These are phyloP conservation scores for Chimonanthus salicifolius DNA, from an alignment of 164 flowering plant genomes.

Conservation along the genomic window DNA sequence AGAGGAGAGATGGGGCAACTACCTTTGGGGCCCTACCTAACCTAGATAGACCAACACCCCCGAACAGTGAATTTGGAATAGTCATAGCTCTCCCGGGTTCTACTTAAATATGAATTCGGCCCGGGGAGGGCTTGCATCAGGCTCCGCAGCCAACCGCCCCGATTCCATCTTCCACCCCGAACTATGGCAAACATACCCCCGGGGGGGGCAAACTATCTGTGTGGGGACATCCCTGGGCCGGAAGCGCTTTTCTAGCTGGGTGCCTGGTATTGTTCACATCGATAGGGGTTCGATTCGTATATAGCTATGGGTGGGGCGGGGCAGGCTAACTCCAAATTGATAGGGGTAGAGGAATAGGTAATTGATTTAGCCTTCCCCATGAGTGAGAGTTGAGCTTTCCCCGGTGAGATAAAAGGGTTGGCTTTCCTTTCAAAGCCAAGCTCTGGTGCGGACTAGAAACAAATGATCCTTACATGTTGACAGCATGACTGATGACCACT, in stretches of 20 bases:
- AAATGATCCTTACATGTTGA: neutral
- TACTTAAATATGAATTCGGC: too few species aligned
- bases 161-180: neutral
- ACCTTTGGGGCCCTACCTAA: too few species aligned
- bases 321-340: neutral
- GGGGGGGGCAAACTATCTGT: neutral
- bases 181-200: neutral
- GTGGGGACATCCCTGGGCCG: neutral
- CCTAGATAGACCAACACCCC: too few species aligned
- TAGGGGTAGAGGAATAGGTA: neutral
- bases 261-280: neutral
- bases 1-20: neutral
- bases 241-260: neutral
- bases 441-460: neutral
- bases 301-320: neutral
- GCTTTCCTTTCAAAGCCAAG: neutral
- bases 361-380: constrained; percentile 1
- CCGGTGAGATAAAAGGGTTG: neutral
- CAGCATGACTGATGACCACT: too few species aligned
- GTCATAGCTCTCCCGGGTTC: too few species aligned
- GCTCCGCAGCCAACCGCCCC: neutral
- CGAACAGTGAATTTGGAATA: too few species aligned
- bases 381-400: neutral
- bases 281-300: neutral
- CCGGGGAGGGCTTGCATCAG: neutral